A percentile compares a stretch with the other conserved stretches of the same genome.
These are phyloP conservation scores for Phascolomyces articulosus DNA, from an alignment of 371 early-diverging fungal genomes.

Conservation along the genomic window DNA sequence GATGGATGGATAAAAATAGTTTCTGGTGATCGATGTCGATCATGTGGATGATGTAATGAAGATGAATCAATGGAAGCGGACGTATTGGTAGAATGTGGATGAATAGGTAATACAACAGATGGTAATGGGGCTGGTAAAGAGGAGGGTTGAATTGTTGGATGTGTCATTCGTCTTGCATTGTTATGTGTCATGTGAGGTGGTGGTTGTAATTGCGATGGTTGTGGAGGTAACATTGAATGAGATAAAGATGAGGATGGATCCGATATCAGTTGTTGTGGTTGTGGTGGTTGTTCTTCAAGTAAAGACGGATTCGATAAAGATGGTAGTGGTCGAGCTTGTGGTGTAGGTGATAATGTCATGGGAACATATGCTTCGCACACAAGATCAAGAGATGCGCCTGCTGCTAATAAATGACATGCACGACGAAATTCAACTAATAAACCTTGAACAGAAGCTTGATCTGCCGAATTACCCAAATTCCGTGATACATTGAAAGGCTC, in stretches of 20 bases:
- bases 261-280: background rate
- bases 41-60: slow-evolving; percentile 3
- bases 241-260: background rate
- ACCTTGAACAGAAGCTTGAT: slow-evolving; percentile 74
- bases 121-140: background rate
- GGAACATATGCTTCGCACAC: slow-evolving; percentile 29
- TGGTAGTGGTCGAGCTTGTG: background rate
- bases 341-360: background rate
- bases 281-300: background rate
- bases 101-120: background rate
- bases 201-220: background rate
- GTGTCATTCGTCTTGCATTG: background rate
- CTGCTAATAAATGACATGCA: slow-evolving; percentile 49
- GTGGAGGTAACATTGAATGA: too few relatives aligned
- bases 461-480: slow-evolving; percentile 90
- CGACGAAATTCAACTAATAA: slow-evolving; percentile 78
- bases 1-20: background rate
- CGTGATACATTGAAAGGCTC: slow-evolving; percentile 85
- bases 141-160: background rate
- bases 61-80: background rate
- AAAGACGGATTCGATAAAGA: background rate
- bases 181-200: background rate
- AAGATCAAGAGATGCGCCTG: slow-evolving; percentile 32
- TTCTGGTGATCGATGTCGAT: background rate
- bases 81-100: background rate